Base-by-base conservation (phyloP, 2,329 filamentous ascomycete genomes). In the Colletotrichum cordylinicola region DNA sequence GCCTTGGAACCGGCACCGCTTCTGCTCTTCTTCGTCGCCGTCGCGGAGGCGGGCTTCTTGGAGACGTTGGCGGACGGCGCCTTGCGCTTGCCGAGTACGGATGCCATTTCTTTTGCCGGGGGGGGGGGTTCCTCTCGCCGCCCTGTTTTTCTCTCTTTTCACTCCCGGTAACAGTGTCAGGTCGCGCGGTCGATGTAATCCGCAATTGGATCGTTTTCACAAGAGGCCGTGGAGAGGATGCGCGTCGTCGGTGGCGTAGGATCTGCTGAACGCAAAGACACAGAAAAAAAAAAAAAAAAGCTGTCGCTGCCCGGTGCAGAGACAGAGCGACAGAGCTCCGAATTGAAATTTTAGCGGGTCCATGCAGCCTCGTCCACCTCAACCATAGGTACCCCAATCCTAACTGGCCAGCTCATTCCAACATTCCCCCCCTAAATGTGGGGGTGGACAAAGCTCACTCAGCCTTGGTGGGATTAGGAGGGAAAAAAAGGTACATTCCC, bases 71-170 rank as follows among this genome's bases (percentile, higher is more conserved):
- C 39, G 27, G 69, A 64, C 21, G 68, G 75, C 69, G 77, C 68
- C 66, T 78, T 78, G 72, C 77, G 77, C 62, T 78, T 78, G 15
- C 77, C 77, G 15, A 78, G 69, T 7, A 78, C 66, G 6, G 77
- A 75, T 12, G 77, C 65, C 77, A 78, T 78, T 56, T n/a, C 35
- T 29, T 21, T 10, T 27, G 24, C 24, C 24, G 24, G 24, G 24
- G 24, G 4, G 24, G 24, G 24, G 4, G 24, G 24, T 8, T 16
- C 3, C 13, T 29, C 21, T 3, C 6, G 39, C 18, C 6, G 39
- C 18, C 39, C 39, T 43, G 8, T n/a, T 43, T 35, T 35, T 37
- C 9, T n/a, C 39, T 6, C 39, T 43, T n/a, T 6, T n/a, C 39
- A 18, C 9, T n/a, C 39, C 18, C 39, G 18, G 18, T 0, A 1